A percentile compares a stretch with the other conserved stretches of the same genome.
Evolutionary conservation across 2,329 filamentous ascomycete species (phyloP).

Genomic region (Sporothrix pallida): DNA sequence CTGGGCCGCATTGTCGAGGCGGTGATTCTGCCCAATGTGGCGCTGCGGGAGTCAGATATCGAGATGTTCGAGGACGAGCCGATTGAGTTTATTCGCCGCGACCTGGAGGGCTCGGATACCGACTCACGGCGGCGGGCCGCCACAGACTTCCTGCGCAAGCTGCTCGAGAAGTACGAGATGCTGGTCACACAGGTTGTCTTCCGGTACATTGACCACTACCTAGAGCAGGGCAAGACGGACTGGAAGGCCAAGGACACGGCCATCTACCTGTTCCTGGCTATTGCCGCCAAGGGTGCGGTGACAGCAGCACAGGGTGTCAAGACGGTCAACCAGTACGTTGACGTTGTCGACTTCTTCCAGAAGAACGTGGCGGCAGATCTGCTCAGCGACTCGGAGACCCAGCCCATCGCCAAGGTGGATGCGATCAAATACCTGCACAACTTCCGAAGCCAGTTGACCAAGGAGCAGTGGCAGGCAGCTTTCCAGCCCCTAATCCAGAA

Average conservation of each 20-base stretch:
- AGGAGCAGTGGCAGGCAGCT: constrained; percentile 87
- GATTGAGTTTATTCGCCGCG: constrained; percentile 95
- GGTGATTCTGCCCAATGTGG: constrained; percentile 92
- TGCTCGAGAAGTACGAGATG: constrained; percentile 86
- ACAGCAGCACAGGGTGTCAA: constrained; percentile 90
- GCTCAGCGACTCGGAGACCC: constrained; percentile 68
- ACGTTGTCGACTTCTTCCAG: constrained; percentile 94
- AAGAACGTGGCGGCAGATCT: constrained; percentile 90
- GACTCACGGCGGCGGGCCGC: constrained; percentile 91
- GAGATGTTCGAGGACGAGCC: constrained; percentile 98
- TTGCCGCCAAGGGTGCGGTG: constrained; percentile 87
- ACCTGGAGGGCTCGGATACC: constrained; percentile 94
- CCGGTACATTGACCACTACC: constrained; percentile 84
- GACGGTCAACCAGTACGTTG: constrained; percentile 82
- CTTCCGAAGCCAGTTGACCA: constrained; percentile 92
- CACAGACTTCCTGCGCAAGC: constrained; percentile 88
- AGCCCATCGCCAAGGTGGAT: constrained; percentile 93
- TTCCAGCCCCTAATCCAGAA: constrained; percentile 92
- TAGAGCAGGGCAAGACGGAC: constrained; percentile 78
- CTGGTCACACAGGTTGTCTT: constrained; percentile 86
- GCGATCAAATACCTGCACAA: constrained; percentile 98
- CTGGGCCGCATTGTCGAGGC: constrained; percentile 91
- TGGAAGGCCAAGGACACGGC: constrained; percentile 99
- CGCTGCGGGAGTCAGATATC: constrained; percentile 87
- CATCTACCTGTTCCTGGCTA: constrained; percentile 93